phyloP scores from a whole-genome alignment of 495 filamentous ascomycete species.

The Bacidia rubella region DNA sequence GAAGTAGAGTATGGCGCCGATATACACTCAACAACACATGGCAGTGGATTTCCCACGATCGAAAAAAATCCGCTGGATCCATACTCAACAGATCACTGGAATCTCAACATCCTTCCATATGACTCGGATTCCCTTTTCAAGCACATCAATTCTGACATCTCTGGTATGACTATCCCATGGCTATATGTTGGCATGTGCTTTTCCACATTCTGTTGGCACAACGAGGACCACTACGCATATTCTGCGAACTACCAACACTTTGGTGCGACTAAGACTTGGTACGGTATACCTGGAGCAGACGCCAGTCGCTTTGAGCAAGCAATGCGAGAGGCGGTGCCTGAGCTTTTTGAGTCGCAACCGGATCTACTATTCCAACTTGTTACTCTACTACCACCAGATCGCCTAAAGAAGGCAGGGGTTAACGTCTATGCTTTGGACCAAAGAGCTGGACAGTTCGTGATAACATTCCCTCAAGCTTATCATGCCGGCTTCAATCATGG shows the following conservation, averaged over 20 bases:
- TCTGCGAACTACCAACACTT: conserved; percentile 99
- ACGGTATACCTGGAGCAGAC: conserved; percentile 89
- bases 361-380: conserved; percentile 96
- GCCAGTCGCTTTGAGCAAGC: conserved; percentile 88
- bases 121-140: conserved; percentile 87
- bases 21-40: conserved; percentile 96
- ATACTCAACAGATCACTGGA: conserved; percentile 87
- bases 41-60: conserved; percentile 91
- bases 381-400: conserved; percentile 83
- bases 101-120: conserved; percentile 84
- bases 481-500: conserved; percentile 91
- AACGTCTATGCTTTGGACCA: conserved; percentile 89
- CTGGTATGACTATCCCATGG: conserved; percentile 99
- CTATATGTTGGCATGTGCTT: conserved; percentile 99
- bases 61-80: conserved; percentile 79
- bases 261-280: conserved; percentile 98
- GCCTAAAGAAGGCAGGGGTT: conserved; percentile 88
- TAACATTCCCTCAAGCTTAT: conserved; percentile 88
- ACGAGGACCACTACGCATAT: conserved; percentile 96
- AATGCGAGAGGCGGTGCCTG: conserved; percentile 88
- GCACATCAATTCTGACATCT: conserved; percentile 96
- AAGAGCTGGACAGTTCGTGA: conserved; percentile 86
- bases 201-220: conserved; percentile 99
- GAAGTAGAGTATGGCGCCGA: conserved; percentile 98
- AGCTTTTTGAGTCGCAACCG: conserved; percentile 92